phyloP scores from a whole-genome alignment of 1,284 basidiomycete species.

The Melanopsichium pennsylvanicum region DNA sequence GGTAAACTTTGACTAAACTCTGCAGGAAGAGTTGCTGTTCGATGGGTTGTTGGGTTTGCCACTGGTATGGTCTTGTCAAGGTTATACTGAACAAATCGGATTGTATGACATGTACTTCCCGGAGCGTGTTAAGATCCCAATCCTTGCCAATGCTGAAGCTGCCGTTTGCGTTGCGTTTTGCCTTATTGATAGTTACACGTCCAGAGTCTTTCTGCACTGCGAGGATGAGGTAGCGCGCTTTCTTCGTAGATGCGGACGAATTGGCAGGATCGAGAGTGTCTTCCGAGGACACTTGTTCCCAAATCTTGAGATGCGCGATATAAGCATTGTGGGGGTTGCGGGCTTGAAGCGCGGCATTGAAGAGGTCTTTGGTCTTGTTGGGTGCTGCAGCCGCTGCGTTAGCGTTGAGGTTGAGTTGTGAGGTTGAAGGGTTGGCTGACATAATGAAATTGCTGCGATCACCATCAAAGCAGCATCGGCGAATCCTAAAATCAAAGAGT shows the following conservation, averaged over 20 bases:
- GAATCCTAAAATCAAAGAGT: too few species aligned
- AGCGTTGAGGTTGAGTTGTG: conserved; percentile 18
- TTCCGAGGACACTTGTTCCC: conserved; percentile 47
- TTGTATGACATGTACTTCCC: conserved; percentile 76
- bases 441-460: conserved; percentile 9
- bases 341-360: conserved; percentile 57
- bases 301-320: conserved; percentile 63
- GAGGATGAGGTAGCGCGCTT: conserved; percentile 62
- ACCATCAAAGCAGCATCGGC: too few species aligned
- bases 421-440: conserved; percentile 16
- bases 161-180: conserved; percentile 92
- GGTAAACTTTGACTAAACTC: conserved; percentile 54
- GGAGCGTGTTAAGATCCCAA: conserved; percentile 85
- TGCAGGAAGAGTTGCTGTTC: conserved; percentile 59
- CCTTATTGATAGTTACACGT: conserved; percentile 74
- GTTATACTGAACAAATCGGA: conserved; percentile 58
- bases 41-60: conserved; percentile 57
- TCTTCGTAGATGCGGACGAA: conserved; percentile 21
- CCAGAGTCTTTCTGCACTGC: conserved; percentile 54
- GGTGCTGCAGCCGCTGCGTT: conserved; percentile 4
- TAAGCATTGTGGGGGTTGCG: conserved; percentile 57
- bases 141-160: conserved; percentile 98
- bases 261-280: conserved; percentile 9
- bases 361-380: conserved; percentile 53
- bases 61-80: conserved; percentile 55